Conservation (phyloP, 2,329 filamentous ascomycete species). For the Penicillium paneum region DNA sequence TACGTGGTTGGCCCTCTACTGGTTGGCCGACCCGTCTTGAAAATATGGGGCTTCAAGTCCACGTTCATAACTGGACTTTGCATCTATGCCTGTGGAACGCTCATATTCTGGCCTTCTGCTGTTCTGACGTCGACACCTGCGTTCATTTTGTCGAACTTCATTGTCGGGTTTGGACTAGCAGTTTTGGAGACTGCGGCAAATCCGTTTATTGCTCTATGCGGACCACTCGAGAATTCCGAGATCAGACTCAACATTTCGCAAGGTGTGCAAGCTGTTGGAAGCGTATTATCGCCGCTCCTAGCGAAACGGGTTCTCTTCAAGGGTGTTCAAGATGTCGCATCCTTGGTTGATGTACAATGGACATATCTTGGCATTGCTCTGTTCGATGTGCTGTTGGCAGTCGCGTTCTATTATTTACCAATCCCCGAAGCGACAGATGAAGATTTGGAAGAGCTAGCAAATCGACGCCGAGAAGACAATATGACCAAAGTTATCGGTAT, state of each 20-base stretch:
- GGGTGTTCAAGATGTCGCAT: conserved; percentile 46
- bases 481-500: conserved; percentile 45
- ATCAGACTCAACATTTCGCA: conserved; percentile 60
- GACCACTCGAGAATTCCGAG: conserved; percentile 59
- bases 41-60: conserved; percentile 60
- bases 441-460: conserved; percentile 56
- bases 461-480: conserved; percentile 51
- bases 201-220: conserved; percentile 61
- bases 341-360: conserved; percentile 62
- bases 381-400: conserved; percentile 57
- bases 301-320: conserved; percentile 59
- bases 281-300: conserved; percentile 57
- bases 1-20: conserved; percentile 57
- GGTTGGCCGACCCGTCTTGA: conserved; percentile 55
- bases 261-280: conserved; percentile 60
- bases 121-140: conserved; percentile 60
- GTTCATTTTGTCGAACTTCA: conserved; percentile 61
- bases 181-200: conserved; percentile 61
- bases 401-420: conserved; percentile 60
- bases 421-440: conserved; percentile 61
- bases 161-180: conserved; percentile 59
- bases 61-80: conserved; percentile 59
- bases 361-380: conserved; percentile 62
- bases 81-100: conserved; percentile 60
- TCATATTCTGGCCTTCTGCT: conserved; percentile 64